These are phyloP conservation scores for Clarkia xantiana DNA, from an alignment of 345 rosid genomes.

Conservation along the genomic window DNA sequence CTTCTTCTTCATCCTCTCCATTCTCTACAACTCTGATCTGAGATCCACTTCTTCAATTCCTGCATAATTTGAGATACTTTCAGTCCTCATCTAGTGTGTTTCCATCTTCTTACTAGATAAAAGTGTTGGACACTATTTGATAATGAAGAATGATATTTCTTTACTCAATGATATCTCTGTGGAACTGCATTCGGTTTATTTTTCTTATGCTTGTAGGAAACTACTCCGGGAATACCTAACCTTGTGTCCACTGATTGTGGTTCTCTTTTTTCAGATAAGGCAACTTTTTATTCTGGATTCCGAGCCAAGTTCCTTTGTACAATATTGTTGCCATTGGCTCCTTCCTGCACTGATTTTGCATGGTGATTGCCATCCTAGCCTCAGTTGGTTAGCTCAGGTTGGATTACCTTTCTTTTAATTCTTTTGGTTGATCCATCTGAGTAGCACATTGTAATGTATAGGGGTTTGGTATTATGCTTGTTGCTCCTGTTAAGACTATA, in stretches of 20 bases:
- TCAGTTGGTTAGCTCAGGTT: constrained; percentile 76
- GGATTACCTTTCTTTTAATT: constrained; percentile 9
- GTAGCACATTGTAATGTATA: too few relatives aligned
- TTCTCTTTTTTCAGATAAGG: constrained; percentile 35
- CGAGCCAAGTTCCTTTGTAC: constrained; percentile 64
- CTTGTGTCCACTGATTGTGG: neutral
- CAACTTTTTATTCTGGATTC: constrained; percentile 46
- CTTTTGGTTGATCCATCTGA: constrained; percentile 1
- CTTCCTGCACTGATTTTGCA: constrained; percentile 69
- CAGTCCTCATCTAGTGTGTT: too few relatives aligned
- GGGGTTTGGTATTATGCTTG: neutral
- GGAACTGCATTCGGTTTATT: too few relatives aligned
- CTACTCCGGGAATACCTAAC: neutral
- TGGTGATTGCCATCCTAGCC: constrained; percentile 33
- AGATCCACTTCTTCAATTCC: too few relatives aligned
- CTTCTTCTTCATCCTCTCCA: too few relatives aligned
- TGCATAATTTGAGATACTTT: too few relatives aligned
- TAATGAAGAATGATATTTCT: too few relatives aligned
- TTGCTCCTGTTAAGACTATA: neutral
- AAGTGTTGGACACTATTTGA: too few relatives aligned
- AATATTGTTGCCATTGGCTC: constrained; percentile 75
- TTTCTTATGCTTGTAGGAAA: neutral
- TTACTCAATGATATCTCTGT: too few relatives aligned
- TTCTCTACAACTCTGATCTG: too few relatives aligned
- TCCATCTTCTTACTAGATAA: too few relatives aligned